Conservation (phyloP, 2,329 filamentous ascomycete genomes). For the Leptodontidium sp. region DNA sequence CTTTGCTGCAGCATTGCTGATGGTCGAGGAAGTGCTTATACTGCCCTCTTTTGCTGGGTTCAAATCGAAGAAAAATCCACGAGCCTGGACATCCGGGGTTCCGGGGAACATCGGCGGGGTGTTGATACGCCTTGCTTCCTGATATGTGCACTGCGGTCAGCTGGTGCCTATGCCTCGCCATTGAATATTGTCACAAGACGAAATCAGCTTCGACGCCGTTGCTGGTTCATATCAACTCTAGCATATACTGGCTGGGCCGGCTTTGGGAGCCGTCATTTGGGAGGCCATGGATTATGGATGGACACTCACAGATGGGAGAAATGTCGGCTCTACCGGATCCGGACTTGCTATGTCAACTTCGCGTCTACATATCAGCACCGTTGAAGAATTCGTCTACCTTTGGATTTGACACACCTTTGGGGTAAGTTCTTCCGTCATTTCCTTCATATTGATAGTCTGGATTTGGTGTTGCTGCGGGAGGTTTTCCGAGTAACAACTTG, state of each 20-base stretch:
- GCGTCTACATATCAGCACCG: not conserved
- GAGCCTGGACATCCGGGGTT: conserved; percentile 28
- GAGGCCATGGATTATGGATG: too few species aligned
- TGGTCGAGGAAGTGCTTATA: conserved; percentile 7
- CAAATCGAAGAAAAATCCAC: conserved; percentile 44
- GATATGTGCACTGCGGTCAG: not conserved
- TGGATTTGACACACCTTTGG: conserved; percentile 30
- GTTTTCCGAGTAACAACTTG: conserved; percentile 43
- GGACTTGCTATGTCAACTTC: conserved; percentile 40
- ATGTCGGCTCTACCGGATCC: conserved; percentile 37
- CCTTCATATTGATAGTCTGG: conserved; percentile 33
- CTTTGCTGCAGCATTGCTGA: conserved; percentile 1
- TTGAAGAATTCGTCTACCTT: not conserved
- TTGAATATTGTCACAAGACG: not conserved
- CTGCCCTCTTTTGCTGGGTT: conserved; percentile 24
- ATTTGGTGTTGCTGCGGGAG: conserved; percentile 42
- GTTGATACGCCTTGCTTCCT: conserved; percentile 46
- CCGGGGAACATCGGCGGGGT: conserved; percentile 43
- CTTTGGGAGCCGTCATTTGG: not conserved
- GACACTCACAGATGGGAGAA: conserved; percentile 44
- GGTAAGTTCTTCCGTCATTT: conserved; percentile 31
- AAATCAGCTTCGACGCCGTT: too few species aligned
- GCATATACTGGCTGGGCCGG: not conserved
- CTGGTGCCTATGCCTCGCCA: not conserved
- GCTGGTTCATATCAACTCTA: not conserved